Evolutionary conservation across 371 early-diverging fungal genomes (phyloP).

Genomic region (Apophysomyces elegans): DNA sequence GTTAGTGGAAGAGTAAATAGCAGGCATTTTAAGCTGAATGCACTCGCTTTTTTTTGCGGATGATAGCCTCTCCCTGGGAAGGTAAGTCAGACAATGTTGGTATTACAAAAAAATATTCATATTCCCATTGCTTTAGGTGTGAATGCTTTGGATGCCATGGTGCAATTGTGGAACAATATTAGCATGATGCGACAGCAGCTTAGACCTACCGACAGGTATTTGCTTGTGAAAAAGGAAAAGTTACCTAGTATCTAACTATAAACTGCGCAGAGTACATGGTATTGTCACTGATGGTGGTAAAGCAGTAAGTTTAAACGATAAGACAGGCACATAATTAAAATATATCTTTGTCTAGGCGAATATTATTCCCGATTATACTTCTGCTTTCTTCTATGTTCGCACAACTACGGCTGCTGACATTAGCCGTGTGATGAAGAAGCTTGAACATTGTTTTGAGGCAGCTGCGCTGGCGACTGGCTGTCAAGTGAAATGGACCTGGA

Average conservation of each 20-base stretch:
- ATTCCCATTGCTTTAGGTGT: slow-evolving; percentile 23
- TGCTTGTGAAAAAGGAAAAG: background rate
- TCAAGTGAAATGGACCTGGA: slow-evolving; percentile 62
- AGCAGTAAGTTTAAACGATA: slow-evolving; percentile 58
- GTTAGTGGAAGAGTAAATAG: background rate
- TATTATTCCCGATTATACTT: slow-evolving; percentile 70
- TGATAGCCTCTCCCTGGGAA: slow-evolving; percentile 62
- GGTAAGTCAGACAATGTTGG: slow-evolving; percentile 32
- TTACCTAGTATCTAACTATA: background rate
- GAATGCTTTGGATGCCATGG: slow-evolving; percentile 73
- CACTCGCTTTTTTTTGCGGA: too few species aligned
- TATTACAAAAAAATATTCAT: background rate
- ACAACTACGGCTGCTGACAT: slow-evolving; percentile 56
- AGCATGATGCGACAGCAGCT: slow-evolving; percentile 72
- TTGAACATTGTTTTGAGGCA: slow-evolving; percentile 64
- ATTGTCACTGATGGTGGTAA: slow-evolving; percentile 59
- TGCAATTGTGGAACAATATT: slow-evolving; percentile 57
- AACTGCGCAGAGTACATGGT: slow-evolving; percentile 59
- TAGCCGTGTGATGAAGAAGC: slow-evolving; percentile 48
- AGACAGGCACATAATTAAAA: background rate
- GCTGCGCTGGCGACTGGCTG: slow-evolving; percentile 79
- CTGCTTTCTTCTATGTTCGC: slow-evolving; percentile 66
- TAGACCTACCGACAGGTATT: slow-evolving; percentile 47
- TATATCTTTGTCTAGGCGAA: slow-evolving; percentile 33
- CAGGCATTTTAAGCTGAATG: too few species aligned